These are phyloP conservation scores for Saitoella complicata DNA, from an alignment of 805 yeast species.

Conservation along the genomic window DNA sequence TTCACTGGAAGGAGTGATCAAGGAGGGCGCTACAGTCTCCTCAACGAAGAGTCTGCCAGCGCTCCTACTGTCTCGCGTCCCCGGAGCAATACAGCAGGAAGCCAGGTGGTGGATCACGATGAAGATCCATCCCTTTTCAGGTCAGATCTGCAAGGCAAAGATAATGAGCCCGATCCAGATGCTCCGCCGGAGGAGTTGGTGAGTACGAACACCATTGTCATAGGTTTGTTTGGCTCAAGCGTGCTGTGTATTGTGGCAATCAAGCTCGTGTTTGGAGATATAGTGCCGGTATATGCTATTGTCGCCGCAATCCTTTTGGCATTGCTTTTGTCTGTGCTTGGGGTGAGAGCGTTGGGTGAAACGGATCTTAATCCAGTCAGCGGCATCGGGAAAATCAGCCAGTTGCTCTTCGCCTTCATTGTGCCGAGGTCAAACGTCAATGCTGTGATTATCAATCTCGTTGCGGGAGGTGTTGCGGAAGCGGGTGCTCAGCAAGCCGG, in stretches of 20 bases:
- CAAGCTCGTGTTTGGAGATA: constrained; percentile 47
- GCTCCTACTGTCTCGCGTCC: no score
- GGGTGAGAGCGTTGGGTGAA: constrained; percentile 89
- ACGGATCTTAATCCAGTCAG: constrained; percentile 94
- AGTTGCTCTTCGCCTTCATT: constrained; percentile 66
- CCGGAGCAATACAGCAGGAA: no score
- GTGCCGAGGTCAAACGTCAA: constrained; percentile 65
- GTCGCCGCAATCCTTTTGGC: constrained; percentile 59
- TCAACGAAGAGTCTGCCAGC: no score
- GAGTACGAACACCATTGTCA: constrained; percentile 29
- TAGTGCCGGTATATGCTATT: constrained; percentile 57
- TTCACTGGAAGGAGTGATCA: no score
- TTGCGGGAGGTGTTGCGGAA: constrained; percentile 95
- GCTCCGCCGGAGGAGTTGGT: constrained; percentile 33
- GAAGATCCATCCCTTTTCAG: neutral
- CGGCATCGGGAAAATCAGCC: constrained; percentile 90
- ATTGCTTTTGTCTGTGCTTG: constrained; percentile 61
- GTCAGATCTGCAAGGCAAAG: neutral
- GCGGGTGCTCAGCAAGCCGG: constrained; percentile 99
- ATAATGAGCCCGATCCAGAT: constrained; percentile 19
- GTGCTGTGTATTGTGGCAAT: constrained; percentile 51
- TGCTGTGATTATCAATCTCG: constrained; percentile 64
- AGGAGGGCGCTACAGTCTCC: no score
- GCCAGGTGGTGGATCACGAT: neutral
- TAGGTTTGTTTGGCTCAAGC: constrained; percentile 53